Evolutionary conservation across 1,284 basidiomycete genomes (phyloP).

Genomic region (Ceratobasidium sp.): DNA sequence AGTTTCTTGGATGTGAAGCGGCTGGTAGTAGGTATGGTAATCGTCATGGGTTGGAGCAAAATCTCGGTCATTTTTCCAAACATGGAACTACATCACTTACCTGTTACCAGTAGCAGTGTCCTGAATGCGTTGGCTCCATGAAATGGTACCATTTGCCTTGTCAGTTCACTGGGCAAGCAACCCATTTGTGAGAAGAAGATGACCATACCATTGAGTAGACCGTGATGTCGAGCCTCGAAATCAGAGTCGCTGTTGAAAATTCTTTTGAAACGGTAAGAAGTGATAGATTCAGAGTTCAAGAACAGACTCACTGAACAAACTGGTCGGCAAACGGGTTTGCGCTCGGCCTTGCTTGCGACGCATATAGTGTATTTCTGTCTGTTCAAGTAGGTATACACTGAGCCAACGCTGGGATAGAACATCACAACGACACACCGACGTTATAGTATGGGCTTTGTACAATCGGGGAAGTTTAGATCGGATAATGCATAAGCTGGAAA

Average conservation of each 20-base stretch:
- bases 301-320: constrained; percentile 55
- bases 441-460: constrained; percentile 64
- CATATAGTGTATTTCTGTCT: constrained; percentile 63
- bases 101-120: constrained; percentile 75
- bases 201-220: constrained; percentile 60
- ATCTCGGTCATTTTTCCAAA: not conserved
- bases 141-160: constrained; percentile 40
- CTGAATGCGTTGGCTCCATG: constrained; percentile 53
- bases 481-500: constrained; percentile 72
- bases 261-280: too few species aligned
- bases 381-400: constrained; percentile 38
- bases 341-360: constrained; percentile 68
- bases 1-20: constrained; percentile 65
- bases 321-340: constrained; percentile 64
- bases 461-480: constrained; percentile 65
- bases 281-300: too few species aligned
- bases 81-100: not conserved
- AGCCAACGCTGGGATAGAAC: not conserved
- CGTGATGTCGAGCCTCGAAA: constrained; percentile 65
- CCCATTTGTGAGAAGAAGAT: too few species aligned
- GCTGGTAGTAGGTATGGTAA: constrained; percentile 64
- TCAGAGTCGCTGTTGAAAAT: constrained; percentile 67
- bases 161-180: too few species aligned
- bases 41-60: constrained; percentile 6
- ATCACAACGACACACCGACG: constrained; percentile 51